Evolutionary conservation across 2,329 filamentous ascomycete species (phyloP), one percentile per base, ranked within the genome.

Genomic region (Diaporthe humulicola): DNA sequence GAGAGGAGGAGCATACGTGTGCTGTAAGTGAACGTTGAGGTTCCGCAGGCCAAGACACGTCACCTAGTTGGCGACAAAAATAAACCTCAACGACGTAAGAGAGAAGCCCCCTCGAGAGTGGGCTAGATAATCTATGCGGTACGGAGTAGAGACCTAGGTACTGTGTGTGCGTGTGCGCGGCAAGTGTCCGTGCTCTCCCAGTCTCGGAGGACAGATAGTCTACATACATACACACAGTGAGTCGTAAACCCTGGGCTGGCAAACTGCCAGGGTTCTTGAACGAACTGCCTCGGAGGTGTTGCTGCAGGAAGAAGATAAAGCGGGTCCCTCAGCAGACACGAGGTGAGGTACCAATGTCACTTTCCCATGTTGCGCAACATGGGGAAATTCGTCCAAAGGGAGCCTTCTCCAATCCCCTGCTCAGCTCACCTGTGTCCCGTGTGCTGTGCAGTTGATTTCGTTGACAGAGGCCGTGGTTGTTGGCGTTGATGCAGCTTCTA

Each of bases 261-360:
- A 45, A 25, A 25, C 36, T 64, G 60, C 45, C 64, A 67, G 64
- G 64, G 64, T 67, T 67, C 19, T 50, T 10, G 54, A 61, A 66
- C n/a, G 48, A 71, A 52, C 66, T 45, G 61, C 22, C 58, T 45
- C 9, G 14, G 57, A 25, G 52, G 48, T 19, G 19, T 22, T 25
- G 66, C 71, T 58, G 36, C 64, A 38, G 19, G 25, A 38, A 33
- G 40, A 45, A 45, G 60, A 19, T 36, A 48, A 58, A 28, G 50
- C 72, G 74, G 72, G 67, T 74, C 73, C 50, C 52, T 45, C 36
- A 48, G 69, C 73, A 52, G 61, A 50, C 38, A 72, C 57, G 48
- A 60, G 45, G n/a, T 19, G n/a, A 74, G 45, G 74, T 76, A 76
- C 72, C 72, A 66, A 74, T 56, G 74, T 76, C 60, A 76, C 74